These are phyloP conservation scores for Termitomyces eurrhizus DNA, from an alignment of 768 basidiomycete species.

Conservation along the genomic window DNA sequence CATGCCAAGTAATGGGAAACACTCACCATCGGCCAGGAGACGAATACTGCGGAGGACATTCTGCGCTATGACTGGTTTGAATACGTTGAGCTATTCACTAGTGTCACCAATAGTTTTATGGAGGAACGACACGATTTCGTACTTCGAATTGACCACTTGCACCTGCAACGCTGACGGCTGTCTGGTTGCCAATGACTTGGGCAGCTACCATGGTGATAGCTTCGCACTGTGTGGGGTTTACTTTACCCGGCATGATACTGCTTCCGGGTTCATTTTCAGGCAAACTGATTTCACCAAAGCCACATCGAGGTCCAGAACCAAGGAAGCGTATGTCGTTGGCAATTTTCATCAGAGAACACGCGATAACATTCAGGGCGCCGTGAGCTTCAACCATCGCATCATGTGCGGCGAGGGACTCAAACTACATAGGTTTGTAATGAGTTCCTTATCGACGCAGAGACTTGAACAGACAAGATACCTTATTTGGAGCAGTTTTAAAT, in stretches of 20 bases:
- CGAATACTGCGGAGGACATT: slow-evolving; percentile 96
- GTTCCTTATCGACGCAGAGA: background rate
- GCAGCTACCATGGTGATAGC: slow-evolving; percentile 98
- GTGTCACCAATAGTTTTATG: background rate
- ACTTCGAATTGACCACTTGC: slow-evolving; percentile 98
- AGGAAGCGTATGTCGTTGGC: slow-evolving; percentile 99
- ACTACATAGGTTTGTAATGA: slow-evolving; percentile 42
- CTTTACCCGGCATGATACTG: slow-evolving; percentile 99
- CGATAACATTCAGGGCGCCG: slow-evolving; percentile 92
- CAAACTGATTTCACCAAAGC: slow-evolving; percentile 88
- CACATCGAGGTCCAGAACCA: slow-evolving; percentile 95
- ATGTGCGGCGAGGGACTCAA: slow-evolving; percentile 96
- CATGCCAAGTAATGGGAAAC: background rate
- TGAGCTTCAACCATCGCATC: slow-evolving; percentile 98
- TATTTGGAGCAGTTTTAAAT: slow-evolving; percentile 98
- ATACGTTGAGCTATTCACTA: slow-evolving; percentile 80
- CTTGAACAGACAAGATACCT: slow-evolving; percentile 41
- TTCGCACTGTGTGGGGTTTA: slow-evolving; percentile 99
- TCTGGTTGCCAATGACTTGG: slow-evolving; percentile 98
- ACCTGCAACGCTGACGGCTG: slow-evolving; percentile 86
- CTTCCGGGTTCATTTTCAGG: slow-evolving; percentile 99
- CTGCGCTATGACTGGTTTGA: slow-evolving; percentile 99
- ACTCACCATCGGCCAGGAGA: slow-evolving; percentile 82
- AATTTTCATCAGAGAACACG: slow-evolving; percentile 99
- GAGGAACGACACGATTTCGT: slow-evolving; percentile 16